Evolutionary conservation across 495 filamentous ascomycete species (phyloP).

Genomic region (Neurospora terricola): DNA sequence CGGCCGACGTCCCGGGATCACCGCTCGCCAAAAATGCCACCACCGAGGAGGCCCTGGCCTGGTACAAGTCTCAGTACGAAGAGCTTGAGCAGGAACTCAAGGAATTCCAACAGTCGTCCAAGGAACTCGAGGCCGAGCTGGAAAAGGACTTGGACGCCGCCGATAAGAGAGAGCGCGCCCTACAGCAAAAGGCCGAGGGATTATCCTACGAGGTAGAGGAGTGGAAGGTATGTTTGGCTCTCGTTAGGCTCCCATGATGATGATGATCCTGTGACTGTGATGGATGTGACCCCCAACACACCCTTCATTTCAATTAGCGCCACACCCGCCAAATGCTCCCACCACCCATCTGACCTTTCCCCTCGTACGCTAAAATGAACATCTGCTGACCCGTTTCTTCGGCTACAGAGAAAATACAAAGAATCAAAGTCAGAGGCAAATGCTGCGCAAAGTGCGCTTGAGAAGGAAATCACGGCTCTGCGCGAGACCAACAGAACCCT

Average conservation of each 20-base stretch:
- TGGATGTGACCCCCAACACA: background rate
- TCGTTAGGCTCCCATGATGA: background rate
- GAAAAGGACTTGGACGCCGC: conserved; percentile 95
- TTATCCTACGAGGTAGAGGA: conserved; percentile 87
- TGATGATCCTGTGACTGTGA: conserved; percentile 7
- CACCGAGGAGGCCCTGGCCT: conserved; percentile 64
- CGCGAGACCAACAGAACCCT: conserved; percentile 75
- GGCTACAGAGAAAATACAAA: conserved; percentile 78
- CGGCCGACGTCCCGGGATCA: conserved; percentile 11
- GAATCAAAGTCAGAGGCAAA: conserved; percentile 84
- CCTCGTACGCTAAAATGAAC: background rate
- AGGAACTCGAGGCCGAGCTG: conserved; percentile 87
- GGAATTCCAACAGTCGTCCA: conserved; percentile 89
- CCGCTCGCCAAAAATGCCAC: conserved; percentile 24
- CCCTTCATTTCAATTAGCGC: background rate
- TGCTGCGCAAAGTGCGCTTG: conserved; percentile 69
- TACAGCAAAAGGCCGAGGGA: conserved; percentile 78
- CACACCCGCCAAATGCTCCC: conserved; percentile 1
- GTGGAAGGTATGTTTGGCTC: conserved; percentile 70
- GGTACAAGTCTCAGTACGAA: conserved; percentile 95
- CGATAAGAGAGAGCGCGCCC: conserved; percentile 77
- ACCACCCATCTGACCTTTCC: background rate
- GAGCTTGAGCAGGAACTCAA: conserved; percentile 82
- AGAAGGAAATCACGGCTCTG: conserved; percentile 91
- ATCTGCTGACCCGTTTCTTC: background rate